Evolutionary conservation across 78 protist species (phyloP).

Genomic region (Dictyostelium brefeldianum): DNA sequence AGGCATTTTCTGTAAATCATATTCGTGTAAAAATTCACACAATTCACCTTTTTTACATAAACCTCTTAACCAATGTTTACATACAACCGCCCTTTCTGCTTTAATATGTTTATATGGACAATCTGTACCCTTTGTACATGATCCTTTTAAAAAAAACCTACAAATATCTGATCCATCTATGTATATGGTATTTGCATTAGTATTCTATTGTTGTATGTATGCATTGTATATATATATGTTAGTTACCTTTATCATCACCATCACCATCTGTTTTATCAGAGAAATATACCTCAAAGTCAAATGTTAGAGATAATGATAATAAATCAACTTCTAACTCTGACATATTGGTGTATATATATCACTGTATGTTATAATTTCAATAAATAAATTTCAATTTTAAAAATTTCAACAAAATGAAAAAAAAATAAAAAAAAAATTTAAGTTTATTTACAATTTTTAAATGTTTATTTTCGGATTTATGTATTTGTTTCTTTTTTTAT

Average conservation of each 20-base stretch:
- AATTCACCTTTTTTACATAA: slow-evolving; percentile 95
- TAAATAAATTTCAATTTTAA: too few relatives aligned
- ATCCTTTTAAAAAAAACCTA: slow-evolving; percentile 76
- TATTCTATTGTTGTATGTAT: neutral
- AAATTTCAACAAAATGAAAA: neutral
- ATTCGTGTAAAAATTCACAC: slow-evolving; percentile 95
- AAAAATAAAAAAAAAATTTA: neutral
- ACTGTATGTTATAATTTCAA: too few relatives aligned
- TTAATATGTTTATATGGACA: slow-evolving; percentile 80
- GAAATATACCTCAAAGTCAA: slow-evolving; percentile 65
- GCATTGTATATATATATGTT: neutral
- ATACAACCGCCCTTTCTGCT: slow-evolving; percentile 88
- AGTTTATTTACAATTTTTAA: neutral
- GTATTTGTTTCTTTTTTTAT: neutral
- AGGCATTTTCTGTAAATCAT: slow-evolving; percentile 93
- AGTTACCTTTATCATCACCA: slow-evolving; percentile 35
- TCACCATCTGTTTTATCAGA: slow-evolving; percentile 68
- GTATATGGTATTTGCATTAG: neutral
- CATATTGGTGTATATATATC: slow-evolving; percentile 22
- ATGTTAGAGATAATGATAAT: slow-evolving; percentile 51
- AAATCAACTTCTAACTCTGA: slow-evolving; percentile 60
- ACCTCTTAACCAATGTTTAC: slow-evolving; percentile 97
- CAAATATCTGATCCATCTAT: slow-evolving; percentile 61
- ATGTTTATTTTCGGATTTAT: neutral
- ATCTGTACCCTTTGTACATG: slow-evolving; percentile 75